These are phyloP conservation scores for Ceratocystis lukuohia DNA, from an alignment of 2,329 filamentous ascomycete genomes.

Conservation along the genomic window DNA sequence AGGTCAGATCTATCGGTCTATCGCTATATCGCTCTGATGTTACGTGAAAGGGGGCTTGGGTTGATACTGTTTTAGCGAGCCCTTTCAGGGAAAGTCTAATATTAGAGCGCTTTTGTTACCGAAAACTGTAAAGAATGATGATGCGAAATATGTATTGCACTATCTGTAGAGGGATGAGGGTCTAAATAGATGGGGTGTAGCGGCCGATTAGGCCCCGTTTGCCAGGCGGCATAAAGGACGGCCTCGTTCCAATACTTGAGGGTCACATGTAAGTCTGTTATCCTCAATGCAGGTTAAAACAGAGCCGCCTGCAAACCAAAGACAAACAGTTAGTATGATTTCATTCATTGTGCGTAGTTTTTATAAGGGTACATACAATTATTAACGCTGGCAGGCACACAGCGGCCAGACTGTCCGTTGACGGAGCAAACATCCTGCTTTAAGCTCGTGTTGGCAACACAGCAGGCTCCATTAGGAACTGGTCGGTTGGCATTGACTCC, in stretches of 20 bases:
- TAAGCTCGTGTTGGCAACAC: constrained; percentile 26
- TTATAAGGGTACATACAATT: constrained; percentile 25
- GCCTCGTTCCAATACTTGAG: constrained; percentile 24
- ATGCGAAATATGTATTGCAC: not conserved
- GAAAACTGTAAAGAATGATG: not conserved
- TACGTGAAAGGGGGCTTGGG: not conserved
- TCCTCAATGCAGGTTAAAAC: constrained; percentile 25
- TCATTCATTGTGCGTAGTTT: not conserved
- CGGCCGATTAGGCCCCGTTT: constrained; percentile 9
- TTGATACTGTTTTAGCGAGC: not conserved
- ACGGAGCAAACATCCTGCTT: constrained; percentile 29
- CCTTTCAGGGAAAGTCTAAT: not conserved
- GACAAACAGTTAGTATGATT: constrained; percentile 2
- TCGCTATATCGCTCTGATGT: not conserved
- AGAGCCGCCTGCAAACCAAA: constrained; percentile 20
- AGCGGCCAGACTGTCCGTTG: constrained; percentile 27
- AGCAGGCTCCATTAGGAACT: constrained; percentile 27
- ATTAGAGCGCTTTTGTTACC: constrained; percentile 8
- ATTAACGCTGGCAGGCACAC: constrained; percentile 26
- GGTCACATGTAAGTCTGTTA: constrained; percentile 24
- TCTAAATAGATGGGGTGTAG: not conserved
- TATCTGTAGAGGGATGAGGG: not conserved
- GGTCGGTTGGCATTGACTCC: constrained; percentile 26
- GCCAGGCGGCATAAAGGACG: constrained; percentile 24
- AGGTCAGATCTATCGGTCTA: not conserved